Percentiles rank a stretch among this genome's conserved stretches.
Conservation (phyloP, 257 asterid genomes). For the Salvia splendens region DNA sequence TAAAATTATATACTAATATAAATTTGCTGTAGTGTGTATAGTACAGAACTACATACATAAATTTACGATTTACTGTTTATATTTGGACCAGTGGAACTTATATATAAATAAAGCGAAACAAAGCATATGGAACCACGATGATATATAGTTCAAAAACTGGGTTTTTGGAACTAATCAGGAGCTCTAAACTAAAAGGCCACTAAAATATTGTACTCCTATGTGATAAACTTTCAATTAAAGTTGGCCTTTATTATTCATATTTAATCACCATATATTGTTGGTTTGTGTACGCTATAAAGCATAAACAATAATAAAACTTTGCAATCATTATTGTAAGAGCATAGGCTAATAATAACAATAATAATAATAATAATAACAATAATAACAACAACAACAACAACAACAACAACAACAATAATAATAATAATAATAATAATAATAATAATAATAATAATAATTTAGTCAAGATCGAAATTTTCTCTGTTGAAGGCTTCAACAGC, state of each 20-base stretch:
- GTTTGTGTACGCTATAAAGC: background rate
- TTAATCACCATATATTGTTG: background rate
- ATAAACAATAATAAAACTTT: background rate
- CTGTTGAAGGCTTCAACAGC: constrained; percentile 1
- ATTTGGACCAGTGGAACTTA: background rate
- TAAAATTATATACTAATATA: too few relatives aligned
- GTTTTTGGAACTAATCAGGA: constrained; percentile 22
- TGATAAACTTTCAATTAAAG: constrained; percentile 11
- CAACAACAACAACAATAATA: background rate
- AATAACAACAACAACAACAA: background rate
- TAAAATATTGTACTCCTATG: background rate
- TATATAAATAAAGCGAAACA: too few relatives aligned
- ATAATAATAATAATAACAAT: too few relatives aligned
- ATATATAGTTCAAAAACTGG: constrained; percentile 4
- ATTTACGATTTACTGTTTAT: background rate
- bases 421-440: too few relatives aligned
- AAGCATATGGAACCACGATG: constrained; percentile 13
- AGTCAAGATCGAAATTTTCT: background rate
- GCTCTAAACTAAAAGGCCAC: background rate
- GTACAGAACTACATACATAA: too few relatives aligned
- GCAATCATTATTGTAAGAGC: background rate
- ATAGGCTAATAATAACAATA: background rate
- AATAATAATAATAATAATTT: background rate
- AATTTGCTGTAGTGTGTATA: too few relatives aligned
- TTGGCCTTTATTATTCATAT: background rate